Conservation (phyloP, 495 filamentous ascomycete species). For the Xylaria intraflava region DNA sequence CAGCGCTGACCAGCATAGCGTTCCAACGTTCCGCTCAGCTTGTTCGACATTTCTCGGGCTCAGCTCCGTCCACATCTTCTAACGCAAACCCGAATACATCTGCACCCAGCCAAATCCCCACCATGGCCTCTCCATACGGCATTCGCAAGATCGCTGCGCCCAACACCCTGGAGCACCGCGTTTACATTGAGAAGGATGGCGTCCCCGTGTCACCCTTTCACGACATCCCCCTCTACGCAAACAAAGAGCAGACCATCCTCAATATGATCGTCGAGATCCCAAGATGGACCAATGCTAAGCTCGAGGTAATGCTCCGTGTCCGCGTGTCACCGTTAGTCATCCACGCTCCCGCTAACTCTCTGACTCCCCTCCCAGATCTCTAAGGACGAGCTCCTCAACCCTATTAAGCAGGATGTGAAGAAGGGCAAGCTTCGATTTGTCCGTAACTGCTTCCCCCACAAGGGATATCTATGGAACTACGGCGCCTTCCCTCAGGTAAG, state of each 20-base stretch:
- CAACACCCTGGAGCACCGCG: conserved; percentile 92
- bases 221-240: conserved; percentile 96
- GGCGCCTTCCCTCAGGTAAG: conserved; percentile 95
- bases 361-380: conserved; percentile 59
- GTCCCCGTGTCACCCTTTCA: conserved; percentile 91
- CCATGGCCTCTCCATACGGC: conserved; percentile 55
- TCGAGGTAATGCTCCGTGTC: conserved; percentile 59
- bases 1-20: conserved; percentile 39
- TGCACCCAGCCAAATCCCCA: conserved; percentile 29
- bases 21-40: conserved; percentile 47
- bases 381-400: conserved; percentile 94
- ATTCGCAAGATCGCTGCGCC: conserved; percentile 80
- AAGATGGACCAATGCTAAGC: conserved; percentile 98
- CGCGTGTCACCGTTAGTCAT: conserved; percentile 11
- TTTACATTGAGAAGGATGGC: conserved; percentile 98
- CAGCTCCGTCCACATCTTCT: conserved; percentile 21
- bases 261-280: conserved; percentile 99
- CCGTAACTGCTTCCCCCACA: conserved; percentile 99
- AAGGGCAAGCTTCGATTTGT: conserved; percentile 94
- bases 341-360: not conserved
- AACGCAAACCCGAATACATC: conserved; percentile 17
- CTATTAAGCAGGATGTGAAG: conserved; percentile 90
- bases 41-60: conserved; percentile 48
- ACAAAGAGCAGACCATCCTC: conserved; percentile 82
- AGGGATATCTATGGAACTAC: conserved; percentile 99